Evolutionary conservation across 2,329 filamentous ascomycete genomes (phyloP).

Genomic region (Ascochyta lentis): DNA sequence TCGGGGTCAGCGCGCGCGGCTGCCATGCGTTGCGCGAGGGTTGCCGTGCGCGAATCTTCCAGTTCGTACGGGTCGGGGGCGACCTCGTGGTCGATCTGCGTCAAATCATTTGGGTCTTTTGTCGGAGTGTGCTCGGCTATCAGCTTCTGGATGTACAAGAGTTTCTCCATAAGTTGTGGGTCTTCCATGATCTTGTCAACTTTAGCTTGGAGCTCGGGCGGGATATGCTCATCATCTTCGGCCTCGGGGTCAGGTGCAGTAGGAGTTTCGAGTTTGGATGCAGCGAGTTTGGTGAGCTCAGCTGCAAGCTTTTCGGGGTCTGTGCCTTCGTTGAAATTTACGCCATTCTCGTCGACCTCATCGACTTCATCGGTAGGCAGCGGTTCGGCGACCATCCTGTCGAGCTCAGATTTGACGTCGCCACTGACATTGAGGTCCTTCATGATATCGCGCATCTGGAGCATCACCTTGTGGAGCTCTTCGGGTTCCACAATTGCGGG

Average conservation of each 20-base stretch:
- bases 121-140: conserved; percentile 21
- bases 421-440: conserved; percentile 29
- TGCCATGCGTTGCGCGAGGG: conserved; percentile 34
- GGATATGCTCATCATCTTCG: conserved; percentile 28
- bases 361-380: conserved; percentile 26
- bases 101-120: conserved; percentile 17
- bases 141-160: conserved; percentile 38
- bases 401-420: conserved; percentile 31
- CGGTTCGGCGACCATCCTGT: conserved; percentile 20
- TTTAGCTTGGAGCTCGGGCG: conserved; percentile 40
- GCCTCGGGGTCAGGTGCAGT: conserved; percentile 10
- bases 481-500: conserved; percentile 15
- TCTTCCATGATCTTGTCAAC: conserved; percentile 46
- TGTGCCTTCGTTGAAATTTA: conserved; percentile 18
- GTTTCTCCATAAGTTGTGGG: conserved; percentile 43
- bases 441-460: conserved; percentile 38
- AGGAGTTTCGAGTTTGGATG: conserved; percentile 13
- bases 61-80: conserved; percentile 42
- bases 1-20: conserved; percentile 37
- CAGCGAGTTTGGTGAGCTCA: conserved; percentile 31
- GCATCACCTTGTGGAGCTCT: conserved; percentile 31
- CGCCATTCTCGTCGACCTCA: conserved; percentile 21
- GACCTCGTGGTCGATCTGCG: conserved; percentile 26
- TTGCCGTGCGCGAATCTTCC: conserved; percentile 29
- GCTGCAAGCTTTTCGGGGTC: conserved; percentile 31